Conservation (phyloP, 257 asterid genomes). For the Plantago major region DNA sequence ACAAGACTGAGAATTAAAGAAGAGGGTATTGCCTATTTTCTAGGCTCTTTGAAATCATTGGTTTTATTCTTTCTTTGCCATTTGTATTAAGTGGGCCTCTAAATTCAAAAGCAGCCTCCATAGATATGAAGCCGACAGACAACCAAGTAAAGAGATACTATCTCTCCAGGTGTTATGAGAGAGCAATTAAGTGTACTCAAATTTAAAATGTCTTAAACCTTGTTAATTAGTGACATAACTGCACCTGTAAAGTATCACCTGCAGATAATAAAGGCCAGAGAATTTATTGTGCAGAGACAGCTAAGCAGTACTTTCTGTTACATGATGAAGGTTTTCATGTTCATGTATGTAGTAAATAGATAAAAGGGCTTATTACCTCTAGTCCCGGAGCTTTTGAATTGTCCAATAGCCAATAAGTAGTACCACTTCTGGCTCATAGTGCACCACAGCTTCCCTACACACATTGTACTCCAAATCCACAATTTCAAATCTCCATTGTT, state of each 20-base stretch:
- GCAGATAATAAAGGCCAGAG: slow-evolving; percentile 53
- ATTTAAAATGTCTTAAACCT: slow-evolving; percentile 27
- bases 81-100: slow-evolving; percentile 57
- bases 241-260: slow-evolving; percentile 45
- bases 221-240: slow-evolving; percentile 30
- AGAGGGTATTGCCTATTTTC: slow-evolving; percentile 29
- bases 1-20: slow-evolving; percentile 57
- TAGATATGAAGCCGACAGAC: slow-evolving; percentile 67
- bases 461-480: slow-evolving; percentile 7
- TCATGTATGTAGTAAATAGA: slow-evolving; percentile 36
- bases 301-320: slow-evolving; percentile 41
- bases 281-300: slow-evolving; percentile 54
- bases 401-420: slow-evolving; percentile 23
- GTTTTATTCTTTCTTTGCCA: slow-evolving; percentile 54
- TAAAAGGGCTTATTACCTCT: slow-evolving; percentile 29
- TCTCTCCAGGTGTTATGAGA: slow-evolving; percentile 27
- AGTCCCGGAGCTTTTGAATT: slow-evolving; percentile 24
- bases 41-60: slow-evolving; percentile 35
- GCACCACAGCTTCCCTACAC: slow-evolving; percentile 3
- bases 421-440: slow-evolving; percentile 9
- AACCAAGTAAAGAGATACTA: slow-evolving; percentile 29
- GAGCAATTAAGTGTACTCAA: slow-evolving; percentile 31
- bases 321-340: slow-evolving; percentile 28
- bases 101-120: slow-evolving; percentile 49
- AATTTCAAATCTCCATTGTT: neutral